Evolutionary conservation across 345 rosid species (phyloP).

Genomic region (Nephelium lappaceum): DNA sequence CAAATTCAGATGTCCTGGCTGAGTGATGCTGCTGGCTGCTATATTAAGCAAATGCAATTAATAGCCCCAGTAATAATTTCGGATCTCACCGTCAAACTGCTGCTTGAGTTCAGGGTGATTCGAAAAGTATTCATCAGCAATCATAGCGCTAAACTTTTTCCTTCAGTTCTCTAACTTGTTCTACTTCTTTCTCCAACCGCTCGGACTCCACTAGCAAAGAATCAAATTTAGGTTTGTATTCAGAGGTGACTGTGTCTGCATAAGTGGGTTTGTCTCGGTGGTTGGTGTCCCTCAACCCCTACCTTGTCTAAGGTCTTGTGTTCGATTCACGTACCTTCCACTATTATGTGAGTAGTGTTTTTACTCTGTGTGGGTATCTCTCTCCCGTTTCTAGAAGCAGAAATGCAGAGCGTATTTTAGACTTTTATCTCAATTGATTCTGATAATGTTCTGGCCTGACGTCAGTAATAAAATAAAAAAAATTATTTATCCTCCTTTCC

Average conservation of each 20-base stretch:
- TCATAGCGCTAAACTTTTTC: conserved; percentile 96
- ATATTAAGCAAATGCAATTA: conserved; percentile 33
- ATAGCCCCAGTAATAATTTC: conserved; percentile 94
- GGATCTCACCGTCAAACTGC: conserved; percentile 96
- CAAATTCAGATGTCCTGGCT: conserved; percentile 1
- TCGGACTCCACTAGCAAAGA: conserved; percentile 86
- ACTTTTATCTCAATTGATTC: too few relatives aligned
- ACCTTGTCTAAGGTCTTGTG: too few relatives aligned
- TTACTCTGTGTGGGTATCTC: too few relatives aligned
- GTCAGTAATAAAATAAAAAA: too few relatives aligned
- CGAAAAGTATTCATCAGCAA: conserved; percentile 92
- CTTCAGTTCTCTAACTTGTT: conserved; percentile 87
- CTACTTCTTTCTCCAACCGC: conserved; percentile 81
- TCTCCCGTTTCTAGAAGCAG: too few relatives aligned
- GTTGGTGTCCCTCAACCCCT: too few relatives aligned
- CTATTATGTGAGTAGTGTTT: too few relatives aligned
- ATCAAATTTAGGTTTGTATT: conserved; percentile 94
- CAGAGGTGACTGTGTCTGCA: conserved; percentile 84
- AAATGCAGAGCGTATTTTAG: too few relatives aligned
- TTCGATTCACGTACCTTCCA: too few relatives aligned
- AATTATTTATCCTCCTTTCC: too few relatives aligned
- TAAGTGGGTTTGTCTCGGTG: conserved; percentile 4
- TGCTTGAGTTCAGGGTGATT: conserved; percentile 95
- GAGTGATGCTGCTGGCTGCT: background rate
- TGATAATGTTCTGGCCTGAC: too few relatives aligned